Evolutionary conservation across 495 filamentous ascomycete species (phyloP).

Genomic region (Neurospora sp.): DNA sequence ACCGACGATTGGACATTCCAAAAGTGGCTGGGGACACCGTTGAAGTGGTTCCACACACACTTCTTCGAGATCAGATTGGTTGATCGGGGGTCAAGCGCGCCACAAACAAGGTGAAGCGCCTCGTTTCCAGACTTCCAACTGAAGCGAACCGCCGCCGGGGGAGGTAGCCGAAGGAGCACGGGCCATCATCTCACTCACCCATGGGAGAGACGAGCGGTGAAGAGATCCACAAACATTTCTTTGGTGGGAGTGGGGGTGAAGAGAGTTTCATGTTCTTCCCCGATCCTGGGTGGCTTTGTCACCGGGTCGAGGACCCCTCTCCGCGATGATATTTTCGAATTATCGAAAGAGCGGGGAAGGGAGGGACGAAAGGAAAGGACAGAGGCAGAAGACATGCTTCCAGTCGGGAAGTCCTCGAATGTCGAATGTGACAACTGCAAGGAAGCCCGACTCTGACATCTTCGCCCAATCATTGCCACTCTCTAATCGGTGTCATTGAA

Average conservation of each 20-base stretch:
- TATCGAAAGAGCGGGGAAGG: too few species aligned
- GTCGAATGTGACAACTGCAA: not conserved
- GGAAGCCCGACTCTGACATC: not conserved
- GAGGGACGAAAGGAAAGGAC: too few species aligned
- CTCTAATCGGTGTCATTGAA: not conserved
- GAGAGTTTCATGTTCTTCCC: not conserved
- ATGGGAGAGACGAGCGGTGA: not conserved
- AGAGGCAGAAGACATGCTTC: too few species aligned
- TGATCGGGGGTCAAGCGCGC: not conserved
- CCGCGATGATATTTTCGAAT: not conserved
- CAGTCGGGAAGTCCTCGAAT: not conserved
- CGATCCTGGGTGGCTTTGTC: not conserved
- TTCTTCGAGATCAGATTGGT: not conserved
- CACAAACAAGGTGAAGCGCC: not conserved
- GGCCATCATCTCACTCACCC: not conserved
- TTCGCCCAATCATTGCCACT: not conserved
- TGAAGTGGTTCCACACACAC: not conserved
- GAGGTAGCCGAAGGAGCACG: not conserved
- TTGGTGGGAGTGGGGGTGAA: not conserved
- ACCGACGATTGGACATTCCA: not conserved
- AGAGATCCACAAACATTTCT: not conserved
- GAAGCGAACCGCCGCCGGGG: not conserved
- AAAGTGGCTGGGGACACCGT: not conserved
- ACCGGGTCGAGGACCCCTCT: not conserved
- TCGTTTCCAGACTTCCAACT: not conserved